Conservation (phyloP, 176 grass and related monocot species). For the Cenchrus fungigraminus region DNA sequence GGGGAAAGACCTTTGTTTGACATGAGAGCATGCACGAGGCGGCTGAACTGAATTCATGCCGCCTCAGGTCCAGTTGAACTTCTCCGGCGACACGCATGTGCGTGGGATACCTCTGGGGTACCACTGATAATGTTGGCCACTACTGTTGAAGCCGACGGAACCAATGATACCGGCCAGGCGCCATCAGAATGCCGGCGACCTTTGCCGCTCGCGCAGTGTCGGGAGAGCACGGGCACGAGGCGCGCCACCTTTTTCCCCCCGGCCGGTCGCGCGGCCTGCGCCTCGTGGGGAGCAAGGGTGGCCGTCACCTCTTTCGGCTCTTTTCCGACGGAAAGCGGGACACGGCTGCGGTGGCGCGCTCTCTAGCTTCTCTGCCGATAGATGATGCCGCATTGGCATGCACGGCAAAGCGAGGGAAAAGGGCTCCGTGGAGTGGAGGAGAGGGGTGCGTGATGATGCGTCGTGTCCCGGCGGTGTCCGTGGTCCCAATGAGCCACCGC, state of each 20-base stretch:
- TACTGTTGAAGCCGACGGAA: conserved; percentile 3
- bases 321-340: conserved; percentile 34
- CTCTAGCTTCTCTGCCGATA: background rate
- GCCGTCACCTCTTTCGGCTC: conserved; percentile 39
- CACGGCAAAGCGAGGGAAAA: background rate
- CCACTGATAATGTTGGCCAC: background rate
- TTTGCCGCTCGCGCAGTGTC: background rate
- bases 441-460: background rate
- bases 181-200: conserved; percentile 30
- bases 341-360: background rate
- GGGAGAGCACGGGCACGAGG: conserved; percentile 9
- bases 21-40: too few species aligned
- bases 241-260: background rate
- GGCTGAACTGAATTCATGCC: background rate
- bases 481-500: conserved; percentile 2
- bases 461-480: background rate
- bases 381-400: background rate
- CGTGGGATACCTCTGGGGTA: too few species aligned
- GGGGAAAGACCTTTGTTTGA: background rate
- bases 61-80: background rate
- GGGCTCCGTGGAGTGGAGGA: background rate
- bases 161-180: conserved; percentile 40
- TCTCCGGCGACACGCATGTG: background rate
- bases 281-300: conserved; percentile 38
- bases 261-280: too few species aligned